Evolutionary conservation across 192 early-diverging fungal species (phyloP).

Genomic region (Phycomyces nitens): DNA sequence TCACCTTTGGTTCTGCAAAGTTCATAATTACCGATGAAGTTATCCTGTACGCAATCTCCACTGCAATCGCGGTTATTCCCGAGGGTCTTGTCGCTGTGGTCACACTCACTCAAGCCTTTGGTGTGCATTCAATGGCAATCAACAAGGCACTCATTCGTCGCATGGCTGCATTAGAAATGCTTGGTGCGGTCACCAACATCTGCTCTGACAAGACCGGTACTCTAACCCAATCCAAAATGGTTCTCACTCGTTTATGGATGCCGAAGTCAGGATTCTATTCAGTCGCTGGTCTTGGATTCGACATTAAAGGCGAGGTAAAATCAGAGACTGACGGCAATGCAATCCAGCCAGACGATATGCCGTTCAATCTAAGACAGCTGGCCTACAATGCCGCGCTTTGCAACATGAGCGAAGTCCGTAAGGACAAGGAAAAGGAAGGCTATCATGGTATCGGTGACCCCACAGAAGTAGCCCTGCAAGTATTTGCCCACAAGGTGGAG

Average conservation of each 20-base stretch:
- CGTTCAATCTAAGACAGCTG: conserved; percentile 42
- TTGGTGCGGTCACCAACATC: conserved; percentile 91
- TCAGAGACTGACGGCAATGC: conserved; percentile 16
- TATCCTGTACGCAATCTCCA: conserved; percentile 73
- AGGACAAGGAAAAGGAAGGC: conserved; percentile 30
- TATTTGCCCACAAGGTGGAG: conserved; percentile 77
- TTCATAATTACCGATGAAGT: conserved; percentile 59
- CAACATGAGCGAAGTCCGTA: conserved; percentile 79
- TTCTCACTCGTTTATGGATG: conserved; percentile 79
- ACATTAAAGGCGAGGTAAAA: conserved; percentile 53
- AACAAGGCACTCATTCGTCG: conserved; percentile 87
- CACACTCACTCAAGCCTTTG: conserved; percentile 90
- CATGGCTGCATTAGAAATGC: conserved; percentile 80
- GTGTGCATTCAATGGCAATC: conserved; percentile 83
- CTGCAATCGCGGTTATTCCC: conserved; percentile 93
- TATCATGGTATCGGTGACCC: conserved; percentile 63
- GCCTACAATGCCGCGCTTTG: conserved; percentile 71
- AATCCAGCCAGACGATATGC: conserved; percentile 41
- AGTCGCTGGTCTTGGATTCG: conserved; percentile 62
- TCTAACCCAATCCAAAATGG: conserved; percentile 94
- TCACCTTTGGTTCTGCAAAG: conserved; percentile 75
- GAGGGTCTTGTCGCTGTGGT: conserved; percentile 94
- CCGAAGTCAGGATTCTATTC: conserved; percentile 67
- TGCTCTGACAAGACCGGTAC: conserved; percentile 97
- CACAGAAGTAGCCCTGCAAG: conserved; percentile 84